Base-by-base conservation (phyloP, 2,329 filamentous ascomycete species). In the Myriangium duriaei region DNA sequence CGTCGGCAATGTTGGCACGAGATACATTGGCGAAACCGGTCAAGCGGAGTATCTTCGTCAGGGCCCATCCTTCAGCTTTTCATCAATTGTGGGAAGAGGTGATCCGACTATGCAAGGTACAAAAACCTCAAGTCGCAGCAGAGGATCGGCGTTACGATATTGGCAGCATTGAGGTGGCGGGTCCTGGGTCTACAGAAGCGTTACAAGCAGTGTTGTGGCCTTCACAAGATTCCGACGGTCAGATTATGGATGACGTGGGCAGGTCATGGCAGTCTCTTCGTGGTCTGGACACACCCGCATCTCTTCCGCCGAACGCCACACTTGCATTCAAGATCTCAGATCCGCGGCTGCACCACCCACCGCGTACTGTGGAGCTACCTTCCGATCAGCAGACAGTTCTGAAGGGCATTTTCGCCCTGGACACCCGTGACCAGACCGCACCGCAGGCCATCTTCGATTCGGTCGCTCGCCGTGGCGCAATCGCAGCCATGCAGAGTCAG, bases 11-110 rank as follows among this genome's bases (percentile, higher is more conserved):
- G 50, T 6, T 19, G 5, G 7, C 21, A 26, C 7, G n/a, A n/a
- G 21, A n/a, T 7, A 26, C 7, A 7, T 7, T n/a, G 21, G 21
- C 21, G n/a, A 26, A 11, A 19, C 5, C 26, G 3, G 6, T 24
- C 10, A 16, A 24, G 6, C 26, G 16, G 42, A 33, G 32, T 36
- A 15, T 83, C 1, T 75, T 88, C 40, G 58, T 95, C 36, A 71
- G 87, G 39, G 63, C 88, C 1, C 88, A 96, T 55, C 91, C 91
- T 2, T 79, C 86, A 13, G 79, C 81, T 5, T 88, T 85, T 50
- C 59, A 76, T 2, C 72, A 81, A 47, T 56, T 79, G 0, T 86
- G 82, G 65, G 65, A 75, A 14, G 69, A 79, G 42, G 56, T 85
- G 2, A 50, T 76, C 11, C 63, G 64, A 2, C 56, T 76, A 2